Evolutionary conservation across 768 basidiomycete species (phyloP), one percentile per base, ranked within the genome.

Genomic region (Lentinula detonsa): DNA sequence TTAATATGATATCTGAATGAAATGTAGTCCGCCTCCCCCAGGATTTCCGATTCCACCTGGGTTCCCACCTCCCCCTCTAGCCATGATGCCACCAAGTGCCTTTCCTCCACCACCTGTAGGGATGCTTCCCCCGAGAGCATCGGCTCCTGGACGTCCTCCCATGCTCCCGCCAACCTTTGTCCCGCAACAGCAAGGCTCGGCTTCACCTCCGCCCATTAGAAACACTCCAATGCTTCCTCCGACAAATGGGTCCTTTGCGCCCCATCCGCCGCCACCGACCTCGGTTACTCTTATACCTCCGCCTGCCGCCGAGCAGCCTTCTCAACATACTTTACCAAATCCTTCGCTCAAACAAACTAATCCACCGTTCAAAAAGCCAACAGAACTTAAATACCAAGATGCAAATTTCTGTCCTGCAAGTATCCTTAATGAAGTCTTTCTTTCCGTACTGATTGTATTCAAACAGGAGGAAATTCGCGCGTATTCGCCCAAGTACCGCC

Each of bases 371-470:
- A 93, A 92, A 78, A 91, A 91, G 71, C 75, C 79, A 13, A 90
- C 90, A 1, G 79, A 80, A 21, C 76, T 94, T 48, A 89, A 92
- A 71, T 90, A 86, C 72, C 69, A 75, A 13, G 89, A 94, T 67
- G 74, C 91, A 0, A 91, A 93, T 68, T 92, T 90, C 70, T 85
- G 83, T 61, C 88, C 90, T 4, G 92, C 92, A 65, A 49, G 86
- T 78, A 33, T 28, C n/a, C 48, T 34, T 21, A 8, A 33, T 40
- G 6, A 16, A 52, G 18, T 45, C 3, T 45, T 21, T 15, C 11
- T 23, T 59, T 33, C 15, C 48, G 28, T 61, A n/a, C 52, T 60
- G 2, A 6, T 59, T 33, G 23, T 57, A 2, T 51, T 23, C 9
- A 55, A 16, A 28, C 64, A 95, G 92, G 90, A 92, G 63, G 93